These are phyloP conservation scores for Saccharomycopsis sp. DNA, from an alignment of 805 yeast species.

Conservation along the genomic window DNA sequence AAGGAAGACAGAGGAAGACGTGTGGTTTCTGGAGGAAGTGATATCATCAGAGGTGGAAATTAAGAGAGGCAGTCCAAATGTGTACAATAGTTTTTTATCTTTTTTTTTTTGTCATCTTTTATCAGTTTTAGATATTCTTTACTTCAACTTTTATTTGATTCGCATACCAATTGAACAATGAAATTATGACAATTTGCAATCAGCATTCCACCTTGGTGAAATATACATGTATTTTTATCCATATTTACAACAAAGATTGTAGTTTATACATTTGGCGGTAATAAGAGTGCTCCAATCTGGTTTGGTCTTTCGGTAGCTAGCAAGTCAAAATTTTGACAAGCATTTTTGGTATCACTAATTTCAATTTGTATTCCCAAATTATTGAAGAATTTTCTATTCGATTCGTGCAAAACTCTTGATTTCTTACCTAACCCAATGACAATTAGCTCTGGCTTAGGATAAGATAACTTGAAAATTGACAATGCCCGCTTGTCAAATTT, in stretches of 20 bases:
- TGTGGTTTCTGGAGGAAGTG: constrained; percentile 21
- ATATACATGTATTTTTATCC: no score
- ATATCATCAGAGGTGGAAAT: constrained; percentile 20
- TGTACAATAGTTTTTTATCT: not conserved
- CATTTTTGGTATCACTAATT: constrained; percentile 55
- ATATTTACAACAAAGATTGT: not conserved
- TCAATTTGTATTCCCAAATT: constrained; percentile 65
- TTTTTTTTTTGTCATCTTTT: not conserved
- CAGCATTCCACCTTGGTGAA: not conserved
- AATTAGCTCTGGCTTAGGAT: constrained; percentile 73
- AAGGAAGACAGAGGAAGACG: constrained; percentile 18
- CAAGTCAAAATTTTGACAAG: constrained; percentile 65
- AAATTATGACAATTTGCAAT: not conserved
- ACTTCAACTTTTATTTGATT: not conserved
- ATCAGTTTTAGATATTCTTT: not conserved
- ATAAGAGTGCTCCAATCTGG: constrained; percentile 63
- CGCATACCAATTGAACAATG: not conserved
- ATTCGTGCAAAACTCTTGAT: constrained; percentile 56
- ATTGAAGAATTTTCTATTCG: constrained; percentile 42
- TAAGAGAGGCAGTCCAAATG: not conserved
- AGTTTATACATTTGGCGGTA: constrained; percentile 57
- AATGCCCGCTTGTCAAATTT: constrained; percentile 41
- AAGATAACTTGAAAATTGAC: constrained; percentile 44
- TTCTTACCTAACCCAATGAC: constrained; percentile 65
- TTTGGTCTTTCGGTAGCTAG: constrained; percentile 74